Conservation (phyloP, 805 yeast species). For the Starmerella asiatica region DNA sequence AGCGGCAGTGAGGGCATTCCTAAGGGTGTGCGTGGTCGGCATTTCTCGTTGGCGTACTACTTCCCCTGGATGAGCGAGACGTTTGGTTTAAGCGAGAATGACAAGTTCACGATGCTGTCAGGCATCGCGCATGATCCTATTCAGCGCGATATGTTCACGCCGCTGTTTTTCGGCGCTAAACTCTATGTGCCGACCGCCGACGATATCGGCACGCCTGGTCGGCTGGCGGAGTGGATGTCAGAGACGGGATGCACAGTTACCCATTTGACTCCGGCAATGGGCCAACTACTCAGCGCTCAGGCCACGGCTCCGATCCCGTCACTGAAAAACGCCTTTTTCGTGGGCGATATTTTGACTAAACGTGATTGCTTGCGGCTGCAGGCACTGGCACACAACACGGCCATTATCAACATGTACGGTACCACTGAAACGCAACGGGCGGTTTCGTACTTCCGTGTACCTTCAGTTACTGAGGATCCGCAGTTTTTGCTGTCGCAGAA, state of each 20-base stretch:
- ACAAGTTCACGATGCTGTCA: constrained; percentile 90
- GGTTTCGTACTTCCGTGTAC: constrained; percentile 84
- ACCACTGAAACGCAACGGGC: constrained; percentile 99
- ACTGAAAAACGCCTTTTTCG: constrained; percentile 92
- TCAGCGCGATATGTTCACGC: constrained; percentile 98
- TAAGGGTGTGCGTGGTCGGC: constrained; percentile 97
- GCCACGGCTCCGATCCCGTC: constrained; percentile 76
- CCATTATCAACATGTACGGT: constrained; percentile 95
- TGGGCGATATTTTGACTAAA: constrained; percentile 93
- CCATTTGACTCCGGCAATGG: constrained; percentile 99
- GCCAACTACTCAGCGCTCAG: constrained; percentile 90
- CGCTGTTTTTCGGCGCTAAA: constrained; percentile 88
- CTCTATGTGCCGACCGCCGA: constrained; percentile 88
- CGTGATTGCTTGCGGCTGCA: constrained; percentile 92
- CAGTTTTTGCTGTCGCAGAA: constrained; percentile 68
- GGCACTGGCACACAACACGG: constrained; percentile 76
- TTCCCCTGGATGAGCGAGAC: constrained; percentile 97
- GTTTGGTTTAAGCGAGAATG: constrained; percentile 63
- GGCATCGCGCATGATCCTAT: constrained; percentile 99
- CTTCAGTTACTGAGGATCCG: constrained; percentile 55
- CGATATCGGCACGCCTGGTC: constrained; percentile 98
- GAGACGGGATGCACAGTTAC: constrained; percentile 86
- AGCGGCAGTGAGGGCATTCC: constrained; percentile 98
- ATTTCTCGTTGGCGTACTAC: constrained; percentile 89
- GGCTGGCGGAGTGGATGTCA: constrained; percentile 94